These are phyloP conservation scores for Stemphylium lycopersici DNA, from an alignment of 2,329 filamentous ascomycete species.

Conservation along the genomic window DNA sequence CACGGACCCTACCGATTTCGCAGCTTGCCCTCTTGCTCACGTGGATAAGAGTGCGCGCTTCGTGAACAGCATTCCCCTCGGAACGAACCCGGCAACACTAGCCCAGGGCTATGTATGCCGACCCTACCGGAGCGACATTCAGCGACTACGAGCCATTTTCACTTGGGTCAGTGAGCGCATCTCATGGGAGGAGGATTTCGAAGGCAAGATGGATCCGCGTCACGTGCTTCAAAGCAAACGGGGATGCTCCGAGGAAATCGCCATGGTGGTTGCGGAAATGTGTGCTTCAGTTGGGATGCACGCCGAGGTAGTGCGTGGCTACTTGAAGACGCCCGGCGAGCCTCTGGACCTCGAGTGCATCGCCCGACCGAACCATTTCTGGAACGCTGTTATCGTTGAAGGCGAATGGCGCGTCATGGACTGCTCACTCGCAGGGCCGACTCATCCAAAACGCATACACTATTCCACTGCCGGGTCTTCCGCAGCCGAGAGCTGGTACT, in stretches of 20 bases:
- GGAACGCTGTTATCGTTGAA: slow-evolving; percentile 93
- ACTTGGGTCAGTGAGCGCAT: slow-evolving; percentile 97
- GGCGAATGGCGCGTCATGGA: slow-evolving; percentile 97
- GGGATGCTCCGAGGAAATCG: slow-evolving; percentile 88
- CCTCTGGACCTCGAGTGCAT: slow-evolving; percentile 73
- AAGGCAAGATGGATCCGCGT: slow-evolving; percentile 81
- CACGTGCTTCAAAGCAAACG: slow-evolving; percentile 83
- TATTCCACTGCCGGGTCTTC: slow-evolving; percentile 77
- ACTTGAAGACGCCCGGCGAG: slow-evolving; percentile 89
- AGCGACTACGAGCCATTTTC: slow-evolving; percentile 91
- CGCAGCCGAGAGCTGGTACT: slow-evolving; percentile 87
- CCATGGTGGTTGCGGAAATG: slow-evolving; percentile 89
- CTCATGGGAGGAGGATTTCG: slow-evolving; percentile 92
- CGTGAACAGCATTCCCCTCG: slow-evolving; percentile 79
- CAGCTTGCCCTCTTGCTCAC: slow-evolving; percentile 76
- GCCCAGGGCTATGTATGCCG: slow-evolving; percentile 92
- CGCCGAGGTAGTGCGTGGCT: slow-evolving; percentile 85
- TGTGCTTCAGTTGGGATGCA: slow-evolving; percentile 86
- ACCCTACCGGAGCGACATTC: slow-evolving; percentile 92
- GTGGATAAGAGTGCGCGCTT: slow-evolving; percentile 98
- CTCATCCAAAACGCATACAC: slow-evolving; percentile 76
- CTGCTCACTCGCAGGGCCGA: slow-evolving; percentile 88
- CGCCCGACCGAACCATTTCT: slow-evolving; percentile 93
- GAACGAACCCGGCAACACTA: slow-evolving; percentile 79
- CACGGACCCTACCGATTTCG: slow-evolving; percentile 81